Evolutionary conservation across 768 basidiomycete species (phyloP).

Genomic region (Mycena epipterygia): DNA sequence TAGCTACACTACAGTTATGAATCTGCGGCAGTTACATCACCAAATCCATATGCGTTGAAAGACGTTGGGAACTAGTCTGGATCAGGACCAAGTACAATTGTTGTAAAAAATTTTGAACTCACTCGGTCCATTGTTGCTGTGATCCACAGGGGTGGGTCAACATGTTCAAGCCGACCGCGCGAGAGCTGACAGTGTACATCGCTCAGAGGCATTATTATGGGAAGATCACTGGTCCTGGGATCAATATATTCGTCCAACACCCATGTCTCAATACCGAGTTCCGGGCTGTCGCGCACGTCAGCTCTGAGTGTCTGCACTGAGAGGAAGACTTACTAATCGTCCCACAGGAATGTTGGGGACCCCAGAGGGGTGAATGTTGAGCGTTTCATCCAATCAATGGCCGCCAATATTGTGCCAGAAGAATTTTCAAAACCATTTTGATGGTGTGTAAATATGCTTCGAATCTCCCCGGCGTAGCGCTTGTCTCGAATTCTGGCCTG

Average conservation of each 20-base stretch:
- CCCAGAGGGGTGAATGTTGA: constrained; percentile 7
- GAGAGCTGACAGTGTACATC: constrained; percentile 34
- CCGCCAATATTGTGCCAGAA: constrained; percentile 9
- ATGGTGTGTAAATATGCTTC: constrained; percentile 29
- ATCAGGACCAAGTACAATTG: neutral
- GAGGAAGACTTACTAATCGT: constrained; percentile 31
- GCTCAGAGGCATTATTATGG: constrained; percentile 29
- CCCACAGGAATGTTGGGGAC: constrained; percentile 30
- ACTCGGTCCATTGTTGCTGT: constrained; percentile 35
- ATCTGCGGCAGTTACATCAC: neutral
- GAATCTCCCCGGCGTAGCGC: constrained; percentile 34
- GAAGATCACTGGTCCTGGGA: neutral
- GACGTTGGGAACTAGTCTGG: constrained; percentile 1
- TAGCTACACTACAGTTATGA: no score
- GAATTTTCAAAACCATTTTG: constrained; percentile 23
- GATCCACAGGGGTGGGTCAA: constrained; percentile 35
- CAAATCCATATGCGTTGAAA: neutral
- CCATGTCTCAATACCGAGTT: constrained; percentile 39
- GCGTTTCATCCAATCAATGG: constrained; percentile 10
- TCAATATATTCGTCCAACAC: constrained; percentile 21
- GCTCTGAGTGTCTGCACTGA: neutral
- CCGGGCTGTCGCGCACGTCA: constrained; percentile 28
- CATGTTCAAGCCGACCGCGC: constrained; percentile 23
- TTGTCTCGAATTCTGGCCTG: constrained; percentile 17
- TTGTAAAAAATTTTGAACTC: neutral